phyloP scores from a whole-genome alignment of 768 basidiomycete species.

The Royoungia palumana region DNA sequence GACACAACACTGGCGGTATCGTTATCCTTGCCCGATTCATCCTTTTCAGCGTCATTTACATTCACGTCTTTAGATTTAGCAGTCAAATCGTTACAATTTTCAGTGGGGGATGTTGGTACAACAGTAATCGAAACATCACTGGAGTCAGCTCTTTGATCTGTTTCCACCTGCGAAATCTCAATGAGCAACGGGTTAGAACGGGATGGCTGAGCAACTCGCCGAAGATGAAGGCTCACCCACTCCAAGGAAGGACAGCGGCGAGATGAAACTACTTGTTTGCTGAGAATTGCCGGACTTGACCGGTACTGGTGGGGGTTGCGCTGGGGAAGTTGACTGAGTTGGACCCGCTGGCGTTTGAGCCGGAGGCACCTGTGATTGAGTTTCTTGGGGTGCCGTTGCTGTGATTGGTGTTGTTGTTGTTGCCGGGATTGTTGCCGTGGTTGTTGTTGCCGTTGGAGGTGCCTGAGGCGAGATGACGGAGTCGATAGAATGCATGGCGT shows the following conservation, averaged over 20 bases:
- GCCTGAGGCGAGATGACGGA: constrained; percentile 14
- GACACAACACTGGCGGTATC: constrained; percentile 14
- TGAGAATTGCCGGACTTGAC: constrained; percentile 4
- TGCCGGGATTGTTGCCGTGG: neutral
- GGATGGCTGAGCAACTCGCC: constrained; percentile 24
- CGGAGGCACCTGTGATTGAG: neutral
- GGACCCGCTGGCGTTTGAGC: neutral
- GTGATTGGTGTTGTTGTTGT: neutral
- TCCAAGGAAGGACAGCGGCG: constrained; percentile 11
- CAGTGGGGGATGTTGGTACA: constrained; percentile 22
- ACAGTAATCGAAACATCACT: constrained; percentile 21
- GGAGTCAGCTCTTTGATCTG: neutral
- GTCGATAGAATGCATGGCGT: constrained; percentile 20
- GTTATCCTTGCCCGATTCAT: constrained; percentile 27
- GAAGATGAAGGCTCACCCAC: constrained; percentile 32
- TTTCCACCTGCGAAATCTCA: constrained; percentile 18
- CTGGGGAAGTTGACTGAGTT: neutral
- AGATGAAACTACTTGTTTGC: neutral
- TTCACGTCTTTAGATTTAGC: constrained; percentile 19
- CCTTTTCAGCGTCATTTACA: constrained; percentile 24
- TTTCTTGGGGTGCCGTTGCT: neutral
- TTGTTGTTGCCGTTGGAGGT: neutral
- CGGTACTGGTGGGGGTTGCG: neutral
- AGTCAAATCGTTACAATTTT: constrained; percentile 25
- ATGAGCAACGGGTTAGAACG: constrained; percentile 32